These are phyloP conservation scores for Tylopilus sp. DNA, from an alignment of 768 basidiomycete genomes.

Conservation along the genomic window DNA sequence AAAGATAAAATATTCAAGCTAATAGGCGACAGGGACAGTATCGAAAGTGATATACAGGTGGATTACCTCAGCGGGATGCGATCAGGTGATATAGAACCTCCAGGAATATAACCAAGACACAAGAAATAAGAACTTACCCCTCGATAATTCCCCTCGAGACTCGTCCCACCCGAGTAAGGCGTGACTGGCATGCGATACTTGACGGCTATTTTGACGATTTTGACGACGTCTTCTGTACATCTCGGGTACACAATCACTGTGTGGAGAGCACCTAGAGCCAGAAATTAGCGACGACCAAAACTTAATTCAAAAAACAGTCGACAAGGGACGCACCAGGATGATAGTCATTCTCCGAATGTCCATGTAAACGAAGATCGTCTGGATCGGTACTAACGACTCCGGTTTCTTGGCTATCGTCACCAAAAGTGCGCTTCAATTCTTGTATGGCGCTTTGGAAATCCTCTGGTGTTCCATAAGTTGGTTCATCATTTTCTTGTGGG, in stretches of 20 bases:
- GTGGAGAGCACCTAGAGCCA: constrained; percentile 39
- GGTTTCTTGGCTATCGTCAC: neutral
- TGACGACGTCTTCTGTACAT: constrained; percentile 78
- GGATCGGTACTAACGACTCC: constrained; percentile 45
- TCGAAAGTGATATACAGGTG: neutral
- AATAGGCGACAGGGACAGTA: neutral
- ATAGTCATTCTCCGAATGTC: constrained; percentile 50
- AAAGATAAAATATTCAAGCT: neutral
- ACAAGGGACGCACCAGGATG: constrained; percentile 40
- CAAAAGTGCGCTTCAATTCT: constrained; percentile 43
- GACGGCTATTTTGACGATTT: constrained; percentile 70
- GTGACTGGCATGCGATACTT: constrained; percentile 75
- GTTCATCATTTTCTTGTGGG: constrained; percentile 12
- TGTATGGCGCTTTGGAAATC: constrained; percentile 54
- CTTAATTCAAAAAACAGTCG: neutral
- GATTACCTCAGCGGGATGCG: neutral
- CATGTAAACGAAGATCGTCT: constrained; percentile 51
- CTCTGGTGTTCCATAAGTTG: constrained; percentile 45
- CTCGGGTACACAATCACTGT: constrained; percentile 63
- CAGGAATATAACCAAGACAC: neutral
- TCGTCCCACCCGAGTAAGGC: constrained; percentile 80
- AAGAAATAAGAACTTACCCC: constrained; percentile 42
- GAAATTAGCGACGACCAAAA: neutral
- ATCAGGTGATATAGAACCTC: neutral
- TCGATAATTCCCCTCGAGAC: constrained; percentile 72